Conservation (phyloP, 495 filamentous ascomycete genomes). For the Penicillium nucicola region DNA sequence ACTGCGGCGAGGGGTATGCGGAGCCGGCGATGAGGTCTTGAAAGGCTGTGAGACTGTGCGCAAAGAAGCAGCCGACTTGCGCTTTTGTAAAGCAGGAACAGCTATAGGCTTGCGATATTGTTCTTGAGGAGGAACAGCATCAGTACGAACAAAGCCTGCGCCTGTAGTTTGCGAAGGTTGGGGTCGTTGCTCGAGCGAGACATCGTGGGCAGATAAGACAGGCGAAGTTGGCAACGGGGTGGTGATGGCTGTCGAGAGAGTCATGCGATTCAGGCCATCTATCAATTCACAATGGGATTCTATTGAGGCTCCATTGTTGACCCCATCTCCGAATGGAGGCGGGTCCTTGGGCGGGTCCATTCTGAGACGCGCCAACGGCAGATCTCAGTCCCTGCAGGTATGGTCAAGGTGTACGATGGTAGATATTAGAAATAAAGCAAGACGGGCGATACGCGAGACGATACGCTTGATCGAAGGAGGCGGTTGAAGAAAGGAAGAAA, state of each 20-base stretch:
- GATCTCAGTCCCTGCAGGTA: not conserved
- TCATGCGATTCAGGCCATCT: conserved; percentile 45
- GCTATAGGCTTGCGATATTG: conserved; percentile 39
- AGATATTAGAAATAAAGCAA: not conserved
- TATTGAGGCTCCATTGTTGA: conserved; percentile 15
- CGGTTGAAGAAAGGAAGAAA: conserved; percentile 1
- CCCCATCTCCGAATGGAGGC: conserved; percentile 22
- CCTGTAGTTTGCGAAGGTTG: conserved; percentile 11
- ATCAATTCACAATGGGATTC: conserved; percentile 22
- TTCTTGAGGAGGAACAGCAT: conserved; percentile 50
- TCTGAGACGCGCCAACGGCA: conserved; percentile 16
- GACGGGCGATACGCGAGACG: not conserved
- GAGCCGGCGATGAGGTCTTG: conserved; percentile 31
- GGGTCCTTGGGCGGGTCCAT: conserved; percentile 39
- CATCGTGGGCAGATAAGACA: conserved; percentile 30
- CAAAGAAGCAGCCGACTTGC: conserved; percentile 42
- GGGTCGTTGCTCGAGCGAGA: conserved; percentile 18
- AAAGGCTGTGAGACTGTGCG: conserved; percentile 30
- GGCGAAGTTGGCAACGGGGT: conserved; percentile 46
- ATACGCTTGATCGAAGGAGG: not conserved
- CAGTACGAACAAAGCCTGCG: conserved; percentile 35
- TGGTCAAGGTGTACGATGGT: no score
- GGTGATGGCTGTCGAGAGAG: conserved; percentile 40
- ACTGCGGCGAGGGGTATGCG: conserved; percentile 40
- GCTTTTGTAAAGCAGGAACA: conserved; percentile 39